Conservation (phyloP, 2,329 filamentous ascomycete genomes). For the Cordyceps cateniannulata region DNA sequence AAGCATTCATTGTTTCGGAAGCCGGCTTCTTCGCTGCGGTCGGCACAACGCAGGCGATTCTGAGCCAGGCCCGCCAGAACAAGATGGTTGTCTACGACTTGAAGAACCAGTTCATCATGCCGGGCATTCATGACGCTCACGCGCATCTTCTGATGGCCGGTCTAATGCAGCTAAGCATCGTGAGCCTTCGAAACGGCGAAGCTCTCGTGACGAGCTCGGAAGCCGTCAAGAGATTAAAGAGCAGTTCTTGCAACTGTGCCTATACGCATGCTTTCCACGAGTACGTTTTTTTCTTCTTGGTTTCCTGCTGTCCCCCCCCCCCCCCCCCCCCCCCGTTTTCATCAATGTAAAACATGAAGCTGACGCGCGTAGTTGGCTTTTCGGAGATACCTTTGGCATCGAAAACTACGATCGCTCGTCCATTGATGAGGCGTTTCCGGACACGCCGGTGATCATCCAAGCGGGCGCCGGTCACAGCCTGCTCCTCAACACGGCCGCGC, state of each 20-base stretch:
- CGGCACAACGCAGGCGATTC: not conserved
- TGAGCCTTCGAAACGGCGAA: not conserved
- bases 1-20: not conserved
- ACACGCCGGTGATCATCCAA: not conserved
- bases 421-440: not conserved
- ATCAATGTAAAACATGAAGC: not conserved
- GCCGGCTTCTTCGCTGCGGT: not conserved
- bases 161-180: not conserved
- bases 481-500: not conserved
- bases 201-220: not conserved
- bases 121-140: not conserved
- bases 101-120: not conserved
- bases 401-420: not conserved
- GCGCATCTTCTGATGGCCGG: not conserved
- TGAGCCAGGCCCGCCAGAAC: not conserved
- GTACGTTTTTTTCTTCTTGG: not conserved
- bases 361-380: not conserved
- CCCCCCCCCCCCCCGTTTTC: too few species aligned
- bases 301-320: too few species aligned
- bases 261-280: not conserved
- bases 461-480: not conserved
- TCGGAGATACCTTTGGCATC: not conserved
- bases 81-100: not conserved
- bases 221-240: not conserved
- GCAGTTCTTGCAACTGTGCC: not conserved